Evolutionary conservation across 768 basidiomycete species (phyloP), one percentile per base, ranked within the genome.

Genomic region (Termitomyces sp.): DNA sequence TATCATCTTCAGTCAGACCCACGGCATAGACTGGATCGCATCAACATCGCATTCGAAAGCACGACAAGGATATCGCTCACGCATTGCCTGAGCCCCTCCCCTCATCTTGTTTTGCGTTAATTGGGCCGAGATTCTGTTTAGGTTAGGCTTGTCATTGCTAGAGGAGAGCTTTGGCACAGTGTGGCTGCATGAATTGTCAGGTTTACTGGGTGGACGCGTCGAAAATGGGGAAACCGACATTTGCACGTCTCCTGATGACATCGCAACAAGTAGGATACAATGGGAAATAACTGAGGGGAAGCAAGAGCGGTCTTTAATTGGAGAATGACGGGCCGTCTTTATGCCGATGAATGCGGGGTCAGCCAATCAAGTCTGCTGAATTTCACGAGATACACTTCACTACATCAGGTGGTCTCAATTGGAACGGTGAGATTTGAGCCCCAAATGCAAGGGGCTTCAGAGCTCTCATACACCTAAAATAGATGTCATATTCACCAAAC

Each of bases 41-140:
- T 53, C 32, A 27, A 30, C 54, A 50, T n/a, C 36, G 50, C 22
- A 39, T 42, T 52, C 32, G 47, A 53, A n/a, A 45, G 36, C 33
- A 42, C 44, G 33, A 24, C 32, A 40, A 18, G 37, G 20, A 42
- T 48, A 54, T 20, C 18, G 70, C 87, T 71, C 65, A 93, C 91
- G 76, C 92, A 93, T 93, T 36, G 91, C 91, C 71, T 93, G 90
- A 9, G 91, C 90, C 37, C 84, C 87, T 61, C 91, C 91, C 52
- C 80, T 84, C 57, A 76, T 75, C 72, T 93, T 93, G 68, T 86
- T 79, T 72, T 93, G 88, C 1, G 91, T 93, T 49, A 93, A 64
- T 60, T 84, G 82, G 58, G 79, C 74, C 47, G 91, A 93, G 61
- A 86, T 79, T 71, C 83, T 92, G 76, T 93, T 93, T 65, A 93